Base-by-base conservation (phyloP, 2,329 filamentous ascomycete species). In the Pyricularia sp. region DNA sequence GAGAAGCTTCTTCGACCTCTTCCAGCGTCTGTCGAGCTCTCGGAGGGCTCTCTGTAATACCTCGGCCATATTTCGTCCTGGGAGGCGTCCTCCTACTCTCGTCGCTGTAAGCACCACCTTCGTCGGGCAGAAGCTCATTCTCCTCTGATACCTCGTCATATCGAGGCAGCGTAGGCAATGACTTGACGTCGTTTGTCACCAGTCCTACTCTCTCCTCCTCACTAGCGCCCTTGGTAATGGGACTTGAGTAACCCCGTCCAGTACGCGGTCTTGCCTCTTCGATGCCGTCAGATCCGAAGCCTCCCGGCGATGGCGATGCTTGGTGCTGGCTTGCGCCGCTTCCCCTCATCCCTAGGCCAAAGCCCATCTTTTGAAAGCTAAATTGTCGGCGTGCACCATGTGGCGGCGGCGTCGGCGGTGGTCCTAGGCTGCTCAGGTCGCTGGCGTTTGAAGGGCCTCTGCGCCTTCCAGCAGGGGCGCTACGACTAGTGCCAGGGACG, bases 131-230 rank as follows among this genome's bases (percentile, higher is more conserved):
- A 71, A n/a, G 72, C 70, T 75, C 70, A 7, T 76, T 74, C 7
- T 79, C 76, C 1, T 79, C 76, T 2, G 77, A 73, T 55, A 77
- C 77, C 50, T 78, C 76, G 58, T 79, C 77, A 67, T 78, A 81
- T 12, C 74, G 76, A 9, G 77, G 78, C 31, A 80, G 72, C 17
- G 74, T 71, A 10, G 80, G 77, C 72, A 76, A 72, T 23, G 77
- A 76, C 26, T 74, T 75, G 9, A 78, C 81, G 75, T 93, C 90
- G 30, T 91, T 90, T 73, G 90, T 90, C n/a, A 97, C 93, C 4
- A 97, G 85, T 0, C 93, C 93, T 7, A 94, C 78, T 23, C 87
- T 83, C 79, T 97, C 93, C 79, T 97, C 93, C 76, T 97, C 93
- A 0, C 91, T 94, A 1, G 86, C 86, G 64, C 82, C 82, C 72